These are phyloP conservation scores for Emergomyces orientalis DNA, from an alignment of 2,329 filamentous ascomycete species.

Conservation along the genomic window DNA sequence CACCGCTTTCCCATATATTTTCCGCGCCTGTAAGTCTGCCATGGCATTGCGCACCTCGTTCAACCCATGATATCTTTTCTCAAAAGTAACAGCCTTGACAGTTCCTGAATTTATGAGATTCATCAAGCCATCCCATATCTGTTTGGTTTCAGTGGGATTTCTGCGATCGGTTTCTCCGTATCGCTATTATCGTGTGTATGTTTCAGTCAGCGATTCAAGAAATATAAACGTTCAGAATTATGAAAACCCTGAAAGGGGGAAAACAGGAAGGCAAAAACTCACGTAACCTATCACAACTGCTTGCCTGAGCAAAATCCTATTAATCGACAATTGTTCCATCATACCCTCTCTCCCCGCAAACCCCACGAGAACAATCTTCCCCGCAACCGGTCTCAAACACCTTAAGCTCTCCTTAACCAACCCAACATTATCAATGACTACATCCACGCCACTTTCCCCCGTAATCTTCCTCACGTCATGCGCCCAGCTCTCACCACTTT, in stretches of 20 bases:
- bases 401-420: slow-evolving; percentile 47
- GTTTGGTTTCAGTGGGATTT: slow-evolving; percentile 39
- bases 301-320: slow-evolving; percentile 46
- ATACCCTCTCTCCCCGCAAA: slow-evolving; percentile 47
- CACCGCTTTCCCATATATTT: slow-evolving; percentile 49
- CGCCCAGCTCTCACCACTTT: slow-evolving; percentile 39
- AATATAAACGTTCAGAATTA: background rate
- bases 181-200: slow-evolving; percentile 21
- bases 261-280: background rate
- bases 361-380: slow-evolving; percentile 48
- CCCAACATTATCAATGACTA: slow-evolving; percentile 51
- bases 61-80: slow-evolving; percentile 43
- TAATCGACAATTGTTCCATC: slow-evolving; percentile 48
- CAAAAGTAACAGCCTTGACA: slow-evolving; percentile 45
- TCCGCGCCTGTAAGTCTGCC: slow-evolving; percentile 42
- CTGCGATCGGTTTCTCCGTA: slow-evolving; percentile 49
- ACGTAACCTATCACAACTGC: slow-evolving; percentile 46
- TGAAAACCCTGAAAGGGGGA: background rate
- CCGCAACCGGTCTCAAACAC: slow-evolving; percentile 44
- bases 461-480: slow-evolving; percentile 43
- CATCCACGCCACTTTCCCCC: slow-evolving; percentile 43
- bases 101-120: slow-evolving; percentile 39
- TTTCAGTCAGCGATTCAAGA: background rate
- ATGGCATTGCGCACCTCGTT: slow-evolving; percentile 43
- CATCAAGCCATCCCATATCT: slow-evolving; percentile 45